Evolutionary conservation across 2,329 filamentous ascomycete species (phyloP), one percentile per base, ranked within the genome.

Genomic region (Colletotrichum sp.): DNA sequence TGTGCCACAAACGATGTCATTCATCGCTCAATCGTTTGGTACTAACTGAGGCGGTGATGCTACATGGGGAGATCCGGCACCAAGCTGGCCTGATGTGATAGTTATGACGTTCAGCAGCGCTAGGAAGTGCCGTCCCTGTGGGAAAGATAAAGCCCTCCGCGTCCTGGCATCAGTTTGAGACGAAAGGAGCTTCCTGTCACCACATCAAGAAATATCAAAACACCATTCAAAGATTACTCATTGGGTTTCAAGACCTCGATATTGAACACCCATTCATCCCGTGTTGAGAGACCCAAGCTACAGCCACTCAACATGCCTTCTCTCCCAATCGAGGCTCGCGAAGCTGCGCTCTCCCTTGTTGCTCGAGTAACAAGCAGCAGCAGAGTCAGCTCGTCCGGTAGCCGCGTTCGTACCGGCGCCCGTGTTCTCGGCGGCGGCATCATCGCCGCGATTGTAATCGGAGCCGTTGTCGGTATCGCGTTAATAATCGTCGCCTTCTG

Each of bases 1-100:
- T 73, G 68, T 58, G 68, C 71, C 71, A 58, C 71, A 57, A 24
- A 36, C 61, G 43, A 73, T 73, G 68, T 73, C 71, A 73, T 73
- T 64, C 57, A 24, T 33, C 27, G 21, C 33, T 33, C 33, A 58
- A 31, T 43, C 43, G 29, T 36, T 9, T 38, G 59, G 38, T 36
- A n/a, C 36, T 33, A 29, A 47, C 5, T 51, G 67, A 62, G 71
- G 62, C 62, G 21, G 55, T 51, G 55, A 62, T 34, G 27, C 24
- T 38, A 11, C 16, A 21, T 27, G 34, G 55, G 54, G 65, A 57
- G 33, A 55, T 24, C 67, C 27, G 9, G 21, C 21, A 31, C 11
- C 4, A 8, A 8, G 15, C 27, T 57, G 43, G 55, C 69, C 24
- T 58, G 12, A 24, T 15, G 27, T 21, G 18, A 6, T n/a, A 5